Evolutionary conservation across 2,329 filamentous ascomycete species (phyloP).

Genomic region (Pyricularia sp.): DNA sequence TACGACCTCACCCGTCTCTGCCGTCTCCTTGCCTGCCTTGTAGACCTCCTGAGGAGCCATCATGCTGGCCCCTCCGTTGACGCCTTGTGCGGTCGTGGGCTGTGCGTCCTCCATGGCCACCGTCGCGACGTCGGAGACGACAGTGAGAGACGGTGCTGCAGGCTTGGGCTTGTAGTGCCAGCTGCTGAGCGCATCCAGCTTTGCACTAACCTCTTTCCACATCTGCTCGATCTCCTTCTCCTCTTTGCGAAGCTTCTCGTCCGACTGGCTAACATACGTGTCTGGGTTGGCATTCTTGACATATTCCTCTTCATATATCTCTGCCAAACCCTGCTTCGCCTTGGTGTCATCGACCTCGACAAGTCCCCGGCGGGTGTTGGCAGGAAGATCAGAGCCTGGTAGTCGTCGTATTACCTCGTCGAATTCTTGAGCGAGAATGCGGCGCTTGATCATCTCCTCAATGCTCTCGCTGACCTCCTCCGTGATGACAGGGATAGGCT

Average conservation of each 20-base stretch:
- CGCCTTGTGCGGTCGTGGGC: slow-evolving; percentile 69
- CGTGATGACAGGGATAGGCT: slow-evolving; percentile 89
- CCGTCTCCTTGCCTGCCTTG: slow-evolving; percentile 59
- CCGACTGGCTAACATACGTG: slow-evolving; percentile 69
- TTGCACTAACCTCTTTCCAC: slow-evolving; percentile 72
- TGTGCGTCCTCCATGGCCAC: slow-evolving; percentile 93
- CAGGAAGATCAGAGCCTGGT: slow-evolving; percentile 60
- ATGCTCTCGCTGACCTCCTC: slow-evolving; percentile 85
- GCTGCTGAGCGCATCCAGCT: slow-evolving; percentile 81
- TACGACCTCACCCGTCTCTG: slow-evolving; percentile 60
- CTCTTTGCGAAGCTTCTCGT: slow-evolving; percentile 74
- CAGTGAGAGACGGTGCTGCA: slow-evolving; percentile 68
- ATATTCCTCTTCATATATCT: slow-evolving; percentile 92
- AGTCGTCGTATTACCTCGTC: slow-evolving; percentile 81
- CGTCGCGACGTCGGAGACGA: slow-evolving; percentile 84
- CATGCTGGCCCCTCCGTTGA: slow-evolving; percentile 59
- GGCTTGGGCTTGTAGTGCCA: slow-evolving; percentile 95
- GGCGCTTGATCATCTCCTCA: slow-evolving; percentile 86
- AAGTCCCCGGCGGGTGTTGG: slow-evolving; percentile 56
- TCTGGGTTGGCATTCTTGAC: slow-evolving; percentile 67
- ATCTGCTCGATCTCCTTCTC: slow-evolving; percentile 74
- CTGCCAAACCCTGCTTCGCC: slow-evolving; percentile 76
- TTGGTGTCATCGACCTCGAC: slow-evolving; percentile 82
- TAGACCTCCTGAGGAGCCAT: slow-evolving; percentile 95
- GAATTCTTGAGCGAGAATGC: slow-evolving; percentile 83